Evolutionary conservation across 805 yeast species (phyloP), one percentile per base, ranked within the genome.

Genomic region (Saturnispora mendoncae): DNA sequence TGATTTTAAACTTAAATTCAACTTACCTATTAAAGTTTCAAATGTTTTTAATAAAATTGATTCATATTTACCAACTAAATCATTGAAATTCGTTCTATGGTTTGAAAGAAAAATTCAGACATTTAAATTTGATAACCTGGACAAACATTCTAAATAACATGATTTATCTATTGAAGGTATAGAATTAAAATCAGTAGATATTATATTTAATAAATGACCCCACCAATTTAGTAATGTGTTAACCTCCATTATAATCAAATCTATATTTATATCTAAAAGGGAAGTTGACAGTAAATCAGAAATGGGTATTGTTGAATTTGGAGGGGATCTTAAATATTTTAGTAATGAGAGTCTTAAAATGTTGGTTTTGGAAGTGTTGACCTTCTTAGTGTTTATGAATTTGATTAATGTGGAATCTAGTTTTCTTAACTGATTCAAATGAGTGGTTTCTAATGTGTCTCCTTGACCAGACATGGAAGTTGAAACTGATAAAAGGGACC

Each of bases 121-220:
- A 18, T 46, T 53, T 27, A 74, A 57, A 4, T 73, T 57, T 6
- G 73, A 45, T 10, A 76, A 66, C 39, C 79, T 54, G 4, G 78
- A 72, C 3, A 76, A 61, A 41, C 76, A 71, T 50, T 76, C 82
- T 33, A 72, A 54, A 51, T 70, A 73, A 24, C 77, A 78, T 42
- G 67, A 64, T 45, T 71, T 58, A 57, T 75, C 80, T 13, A 68
- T 54, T 4, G 68, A 57, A 1, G 74, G 61, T 14, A 72, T 60
- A 13, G 62, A 57, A 12, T 52, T 54, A 21, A 54, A 41, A 33
- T 59, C 64, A n/a, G 51, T 42, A 28, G 60, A 49, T n/a, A 43
- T 9, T 3, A 59, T 47, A 6, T 45, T 41, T 14, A 74, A 50
- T 13, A 74, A 53, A n/a, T 68, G 60, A n/a, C 58, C 50, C 80